Base-by-base conservation (phyloP, 2,329 filamentous ascomycete genomes). In the Lachnellula occidentalis region DNA sequence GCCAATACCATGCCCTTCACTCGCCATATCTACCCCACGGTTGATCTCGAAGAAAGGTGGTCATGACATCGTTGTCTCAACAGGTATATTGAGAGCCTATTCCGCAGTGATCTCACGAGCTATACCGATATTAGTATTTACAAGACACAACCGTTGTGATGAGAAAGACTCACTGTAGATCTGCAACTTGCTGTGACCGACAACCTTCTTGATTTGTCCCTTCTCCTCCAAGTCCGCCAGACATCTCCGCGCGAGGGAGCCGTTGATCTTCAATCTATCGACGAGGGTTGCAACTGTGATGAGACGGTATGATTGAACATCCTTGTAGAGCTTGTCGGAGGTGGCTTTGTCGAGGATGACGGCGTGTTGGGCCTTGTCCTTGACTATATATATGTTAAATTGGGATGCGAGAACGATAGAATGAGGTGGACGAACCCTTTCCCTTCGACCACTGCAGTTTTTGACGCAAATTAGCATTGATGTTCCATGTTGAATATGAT, bases 281-380 rank as follows among this genome's bases (percentile, higher is more conserved):
- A 99, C 94, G 72, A 99, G 91, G 71, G 90, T 92, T 72, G 94
- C 92, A 72, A 97, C 88, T 74, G 94, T 97, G 80, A 99, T 91
- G 77, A 99, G 91, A 74, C 94, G 91, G 88, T 97, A 99, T 65
- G 94, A 96, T 80, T 97, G 94, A 71, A 99, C 95, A 85, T 99
- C 94, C 85, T 99, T 99, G 85, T 96, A 88, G 77, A 99, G 91
- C 84, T 95, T 96, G 80, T 99, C 94, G 68, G 88, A 88, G 74
- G 88, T 96, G 79, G 82, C 74, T 87, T 99, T 99, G 84, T 99
- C 94, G 80, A 99, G 90, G 74, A 97, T 83, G 78, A 99, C 94
- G 78, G 89, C 90, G 86, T 99, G 94, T 78, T 97, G 88, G 79
- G 94, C 92, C 92, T 99, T 99, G 86, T 99, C 94, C 94, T 99